phyloP scores from a whole-genome alignment of 192 early-diverging fungal genomes.

The Backusella morwellensis region DNA sequence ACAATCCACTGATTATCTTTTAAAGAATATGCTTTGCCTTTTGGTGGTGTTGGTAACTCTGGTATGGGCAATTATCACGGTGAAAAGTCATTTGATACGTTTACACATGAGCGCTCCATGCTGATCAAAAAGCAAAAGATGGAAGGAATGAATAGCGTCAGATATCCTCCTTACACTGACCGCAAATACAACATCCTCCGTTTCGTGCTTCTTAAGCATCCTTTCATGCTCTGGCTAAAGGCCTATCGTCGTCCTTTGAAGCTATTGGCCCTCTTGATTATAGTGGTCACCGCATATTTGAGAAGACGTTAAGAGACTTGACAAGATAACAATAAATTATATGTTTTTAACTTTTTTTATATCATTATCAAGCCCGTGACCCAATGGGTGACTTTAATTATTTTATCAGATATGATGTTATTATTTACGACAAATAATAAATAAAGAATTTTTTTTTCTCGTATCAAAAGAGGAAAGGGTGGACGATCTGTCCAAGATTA shows the following conservation, averaged over 20 bases:
- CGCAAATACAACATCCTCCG: constrained; percentile 26
- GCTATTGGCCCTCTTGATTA: not conserved
- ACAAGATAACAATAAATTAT: constrained; percentile 1
- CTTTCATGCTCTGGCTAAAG: constrained; percentile 8
- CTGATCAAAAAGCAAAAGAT: constrained; percentile 42
- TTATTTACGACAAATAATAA: not conserved
- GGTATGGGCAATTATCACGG: constrained; percentile 89
- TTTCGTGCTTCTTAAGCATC: constrained; percentile 6
- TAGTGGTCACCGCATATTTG: not conserved
- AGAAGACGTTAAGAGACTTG: not conserved
- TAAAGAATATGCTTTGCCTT: constrained; percentile 56
- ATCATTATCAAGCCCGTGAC: not conserved
- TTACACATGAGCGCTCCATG: constrained; percentile 73
- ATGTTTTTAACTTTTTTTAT: not conserved
- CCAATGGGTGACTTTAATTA: not conserved
- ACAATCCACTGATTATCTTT: not conserved
- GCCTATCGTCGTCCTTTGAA: constrained; percentile 3
- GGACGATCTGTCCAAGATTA: not conserved
- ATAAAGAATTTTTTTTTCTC: not conserved
- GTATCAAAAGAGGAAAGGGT: not conserved
- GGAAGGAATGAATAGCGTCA: constrained; percentile 20
- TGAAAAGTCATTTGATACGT: constrained; percentile 69
- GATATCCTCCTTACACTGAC: constrained; percentile 34
- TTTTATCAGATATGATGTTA: constrained; percentile 7
- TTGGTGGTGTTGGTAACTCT: constrained; percentile 84